Conservation (phyloP, 345 rosid species). For the Linum lewisii region DNA sequence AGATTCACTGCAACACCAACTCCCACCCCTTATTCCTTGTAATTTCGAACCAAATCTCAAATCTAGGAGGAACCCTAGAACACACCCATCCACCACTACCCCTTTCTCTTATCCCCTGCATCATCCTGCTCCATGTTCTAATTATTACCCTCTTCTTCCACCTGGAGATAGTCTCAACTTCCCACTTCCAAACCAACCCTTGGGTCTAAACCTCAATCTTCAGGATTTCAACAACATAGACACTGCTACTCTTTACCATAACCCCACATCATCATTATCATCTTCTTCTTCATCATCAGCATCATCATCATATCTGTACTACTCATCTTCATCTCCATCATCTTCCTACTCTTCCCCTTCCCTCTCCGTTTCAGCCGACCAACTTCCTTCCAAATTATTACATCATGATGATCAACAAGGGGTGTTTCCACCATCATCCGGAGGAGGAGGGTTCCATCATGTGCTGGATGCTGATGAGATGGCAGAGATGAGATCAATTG, state of each 20-base stretch:
- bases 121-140: constrained; percentile 12
- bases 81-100: constrained; percentile 27
- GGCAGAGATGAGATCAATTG: constrained; percentile 68
- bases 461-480: constrained; percentile 56
- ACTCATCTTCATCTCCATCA: constrained; percentile 53
- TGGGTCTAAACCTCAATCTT: constrained; percentile 75
- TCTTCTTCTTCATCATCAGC: constrained; percentile 34
- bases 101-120: constrained; percentile 20
- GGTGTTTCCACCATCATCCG: constrained; percentile 23
- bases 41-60: no score
- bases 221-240: constrained; percentile 65
- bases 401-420: constrained; percentile 8
- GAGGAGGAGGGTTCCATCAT: constrained; percentile 46
- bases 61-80: constrained; percentile 41
- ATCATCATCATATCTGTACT: constrained; percentile 50
- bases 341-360: constrained; percentile 27
- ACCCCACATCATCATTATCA: constrained; percentile 30
- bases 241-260: constrained; percentile 35
- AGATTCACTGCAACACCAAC: constrained; percentile 12
- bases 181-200: constrained; percentile 52
- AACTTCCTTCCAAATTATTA: constrained; percentile 7
- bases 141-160: constrained; percentile 19
- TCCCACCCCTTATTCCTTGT: constrained; percentile 18
- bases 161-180: constrained; percentile 43
- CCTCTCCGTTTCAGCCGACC: constrained; percentile 10